Evolutionary conservation across 1,139 yeast species (phyloP).

Genomic region (Meyerozyma guilliermondii): DNA sequence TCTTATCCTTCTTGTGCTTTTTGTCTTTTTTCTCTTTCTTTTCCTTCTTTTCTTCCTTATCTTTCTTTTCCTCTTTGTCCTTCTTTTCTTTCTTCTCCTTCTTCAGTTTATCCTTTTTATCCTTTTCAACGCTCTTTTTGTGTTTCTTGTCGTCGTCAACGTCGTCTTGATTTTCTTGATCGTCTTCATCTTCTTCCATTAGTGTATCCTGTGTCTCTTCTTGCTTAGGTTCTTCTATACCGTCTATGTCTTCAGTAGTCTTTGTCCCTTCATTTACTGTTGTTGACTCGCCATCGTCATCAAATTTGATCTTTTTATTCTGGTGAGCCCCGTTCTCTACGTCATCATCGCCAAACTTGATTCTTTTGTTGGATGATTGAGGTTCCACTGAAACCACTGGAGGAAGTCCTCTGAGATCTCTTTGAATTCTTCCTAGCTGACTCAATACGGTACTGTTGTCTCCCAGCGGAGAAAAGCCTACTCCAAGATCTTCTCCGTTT

Average conservation of each 20-base stretch:
- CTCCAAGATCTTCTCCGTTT: slow-evolving; percentile 8
- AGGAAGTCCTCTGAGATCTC: slow-evolving; percentile 72
- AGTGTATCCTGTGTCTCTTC: neutral
- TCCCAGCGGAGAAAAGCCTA: slow-evolving; percentile 18
- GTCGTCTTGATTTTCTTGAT: slow-evolving; percentile 8
- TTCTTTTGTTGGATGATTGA: slow-evolving; percentile 21
- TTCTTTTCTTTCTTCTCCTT: slow-evolving; percentile 18
- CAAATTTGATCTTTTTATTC: slow-evolving; percentile 25
- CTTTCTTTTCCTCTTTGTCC: slow-evolving; percentile 30
- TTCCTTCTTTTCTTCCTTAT: slow-evolving; percentile 9
- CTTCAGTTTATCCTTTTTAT: slow-evolving; percentile 1
- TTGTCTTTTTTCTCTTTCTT: slow-evolving; percentile 14
- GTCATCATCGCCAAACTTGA: slow-evolving; percentile 18
- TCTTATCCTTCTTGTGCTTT: slow-evolving; percentile 5
- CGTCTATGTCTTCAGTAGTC: neutral
- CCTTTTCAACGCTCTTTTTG: slow-evolving; percentile 2
- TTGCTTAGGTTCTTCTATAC: neutral
- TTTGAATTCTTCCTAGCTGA: slow-evolving; percentile 62
- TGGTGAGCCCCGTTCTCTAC: slow-evolving; percentile 12
- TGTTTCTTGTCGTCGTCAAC: slow-evolving; percentile 5
- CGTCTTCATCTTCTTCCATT: slow-evolving; percentile 3
- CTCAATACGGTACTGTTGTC: slow-evolving; percentile 38
- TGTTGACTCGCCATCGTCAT: slow-evolving; percentile 14
- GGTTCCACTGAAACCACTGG: slow-evolving; percentile 33
- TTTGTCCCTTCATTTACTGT: neutral